Evolutionary conservation across 2,329 filamentous ascomycete genomes (phyloP), one percentile per base, ranked within the genome.

Genomic region (Botrytis tulipae): DNA sequence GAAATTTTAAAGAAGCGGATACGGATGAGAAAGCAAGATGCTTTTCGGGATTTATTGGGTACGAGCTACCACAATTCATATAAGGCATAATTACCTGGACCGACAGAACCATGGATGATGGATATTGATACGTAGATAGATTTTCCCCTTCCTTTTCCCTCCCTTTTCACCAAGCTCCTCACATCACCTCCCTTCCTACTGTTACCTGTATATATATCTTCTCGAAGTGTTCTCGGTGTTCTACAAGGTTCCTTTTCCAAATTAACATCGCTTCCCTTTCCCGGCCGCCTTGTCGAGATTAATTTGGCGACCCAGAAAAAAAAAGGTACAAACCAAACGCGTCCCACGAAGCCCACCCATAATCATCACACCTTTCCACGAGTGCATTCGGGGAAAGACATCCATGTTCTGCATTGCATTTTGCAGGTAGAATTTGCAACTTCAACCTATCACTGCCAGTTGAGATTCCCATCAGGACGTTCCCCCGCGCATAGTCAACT

Each of bases 391-490:
- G 57, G 32, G 60, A 42, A 63, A 42, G n/a, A 20, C 25, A 71
- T 71, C 70, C 70, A 71, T 71, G 59, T 60, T 63, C 48, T 46
- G 69, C 69, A 71, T 65, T 71, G 59, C 69, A 71, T 65, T 65
- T 71, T 65, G 59, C 60, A 71, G 44, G 32, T 44, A 51, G 44
- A 35, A 22, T 25, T 48, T 20, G 12, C n/a, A 60, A 25, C 54
- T 65, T 40, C 46, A 22, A 71, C 59, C 70, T 71, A 65, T 54
- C 35, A 71, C 25, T 51, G 37, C 46, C 59, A 25, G 35, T 71
- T 46, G 54, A 62, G 62, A 61, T 61, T 60, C 42, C 59, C 68
- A 54, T 70, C 37, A 29, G 48, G 35, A 60, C 44, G 57, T 25
- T 46, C n/a, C 40, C 48, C 51, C 51, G 62, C 29, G n/a, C 48